Base-by-base conservation (phyloP, 2,329 filamentous ascomycete genomes). In the Aspergillus ochraceoroseus region DNA sequence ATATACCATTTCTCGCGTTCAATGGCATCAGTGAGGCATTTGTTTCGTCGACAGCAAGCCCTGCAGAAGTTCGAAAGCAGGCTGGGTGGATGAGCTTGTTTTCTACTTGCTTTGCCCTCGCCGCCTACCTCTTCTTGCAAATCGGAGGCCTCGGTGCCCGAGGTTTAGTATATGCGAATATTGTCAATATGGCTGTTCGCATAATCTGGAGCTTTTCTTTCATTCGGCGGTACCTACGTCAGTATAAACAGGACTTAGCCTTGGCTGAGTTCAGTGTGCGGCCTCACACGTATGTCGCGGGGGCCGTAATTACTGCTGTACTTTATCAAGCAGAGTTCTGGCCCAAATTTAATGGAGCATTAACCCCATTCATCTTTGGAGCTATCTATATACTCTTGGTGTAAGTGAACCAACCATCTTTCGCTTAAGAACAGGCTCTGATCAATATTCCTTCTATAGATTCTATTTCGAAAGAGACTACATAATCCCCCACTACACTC, bases 21-120 rank as follows among this genome's bases (percentile, higher is more conserved):
- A 98, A 98, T 58, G 92, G 92, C 36, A 79, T 96, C 14, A 80
- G 84, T 1, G 92, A 98, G 66, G 87, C 88, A 0, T 96, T 98
- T 55, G 89, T 96, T 11, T 83, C 89, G 1, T 87, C 87, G 2
- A 86, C 94, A 1, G 89, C 90, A 0, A 82, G 77, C 0, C 76
- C 87, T 48, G 65, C 73, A 3, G 76, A 96, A 51, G 77, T 98
- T 2, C 80, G 87, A 48, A 65, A 61, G 3, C 92, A 98, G 62
- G 87, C 85, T 0, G 61, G 79, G 3, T 92, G 82, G 80, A 96
- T 98, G 90, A 76, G 77, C 3, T 73, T 68, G 2, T 95, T 94
- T 61, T 94, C 87, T 2, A 68, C 75, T 5, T 76, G 77, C 1
- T 96, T 95, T 62, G 85, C 79, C 0, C 67, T 70, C 0, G 80